Evolutionary conservation across 2,329 filamentous ascomycete species (phyloP).

Genomic region (Fusarium pseudograminearum): DNA sequence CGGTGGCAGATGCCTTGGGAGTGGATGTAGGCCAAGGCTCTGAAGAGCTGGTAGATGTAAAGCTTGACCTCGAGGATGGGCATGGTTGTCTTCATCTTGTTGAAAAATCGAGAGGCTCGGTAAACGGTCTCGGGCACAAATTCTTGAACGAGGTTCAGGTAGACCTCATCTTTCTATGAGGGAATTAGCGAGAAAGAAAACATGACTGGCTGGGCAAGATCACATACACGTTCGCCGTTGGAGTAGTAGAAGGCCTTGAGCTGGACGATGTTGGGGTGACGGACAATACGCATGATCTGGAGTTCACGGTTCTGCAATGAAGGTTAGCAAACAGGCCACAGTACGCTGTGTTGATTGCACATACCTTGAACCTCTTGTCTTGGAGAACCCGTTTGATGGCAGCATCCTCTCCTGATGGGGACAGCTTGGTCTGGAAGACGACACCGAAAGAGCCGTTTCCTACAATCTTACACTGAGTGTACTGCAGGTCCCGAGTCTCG

Average conservation of each 20-base stretch:
- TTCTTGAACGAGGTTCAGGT: constrained; percentile 97
- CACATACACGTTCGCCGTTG: constrained; percentile 91
- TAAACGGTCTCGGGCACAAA: constrained; percentile 99
- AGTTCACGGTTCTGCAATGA: constrained; percentile 90
- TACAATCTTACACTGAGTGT: constrained; percentile 99
- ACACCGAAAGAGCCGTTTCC: constrained; percentile 99
- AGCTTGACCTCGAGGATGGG: constrained; percentile 98
- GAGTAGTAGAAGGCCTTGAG: constrained; percentile 99
- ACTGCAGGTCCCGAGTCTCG: constrained; percentile 95
- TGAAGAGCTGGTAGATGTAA: constrained; percentile 99
- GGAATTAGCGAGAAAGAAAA: constrained; percentile 29
- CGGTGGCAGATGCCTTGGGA: constrained; percentile 99
- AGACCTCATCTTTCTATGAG: constrained; percentile 92
- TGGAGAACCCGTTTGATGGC: constrained; percentile 99
- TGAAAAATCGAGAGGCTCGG: constrained; percentile 97
- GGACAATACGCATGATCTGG: constrained; percentile 99
- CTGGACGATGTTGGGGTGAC: constrained; percentile 98
- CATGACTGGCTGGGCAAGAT: neutral
- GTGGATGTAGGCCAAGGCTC: constrained; percentile 97
- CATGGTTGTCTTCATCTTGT: constrained; percentile 99
- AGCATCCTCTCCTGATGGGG: constrained; percentile 96
- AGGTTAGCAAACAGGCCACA: constrained; percentile 32
- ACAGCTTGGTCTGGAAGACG: constrained; percentile 98
- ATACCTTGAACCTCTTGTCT: constrained; percentile 99
- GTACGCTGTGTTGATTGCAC: constrained; percentile 13